Percentiles rank a stretch among this genome's conserved stretches.
phyloP scores from a whole-genome alignment of 257 asterid species.

The Cruciata laevipes region DNA sequence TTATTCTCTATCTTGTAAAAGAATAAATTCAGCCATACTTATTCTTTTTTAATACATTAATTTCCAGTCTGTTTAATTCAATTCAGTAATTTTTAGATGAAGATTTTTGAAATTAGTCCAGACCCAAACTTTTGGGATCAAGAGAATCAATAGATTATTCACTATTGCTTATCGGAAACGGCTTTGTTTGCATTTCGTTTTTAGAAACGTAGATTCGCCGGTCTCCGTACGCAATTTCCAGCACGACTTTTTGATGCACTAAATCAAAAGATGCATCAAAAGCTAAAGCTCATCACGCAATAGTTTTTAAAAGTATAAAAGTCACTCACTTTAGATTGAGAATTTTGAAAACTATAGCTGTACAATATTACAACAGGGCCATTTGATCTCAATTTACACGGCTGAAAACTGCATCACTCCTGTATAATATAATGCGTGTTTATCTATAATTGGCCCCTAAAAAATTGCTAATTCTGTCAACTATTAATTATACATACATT shows the following conservation, averaged over 20 bases:
- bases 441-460: background rate
- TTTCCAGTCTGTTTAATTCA: no score
- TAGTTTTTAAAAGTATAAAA: background rate
- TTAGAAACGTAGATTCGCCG: background rate
- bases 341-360: background rate
- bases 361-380: background rate
- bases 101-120: no score
- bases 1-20: no score
- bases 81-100: no score
- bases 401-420: background rate
- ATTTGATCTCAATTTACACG: background rate
- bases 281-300: slow-evolving; percentile 7
- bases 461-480: background rate
- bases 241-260: background rate
- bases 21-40: no score
- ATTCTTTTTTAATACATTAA: no score
- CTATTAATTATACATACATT: background rate
- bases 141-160: background rate
- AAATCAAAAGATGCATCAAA: background rate
- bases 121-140: no score
- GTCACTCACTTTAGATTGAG: background rate
- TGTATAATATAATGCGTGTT: no score
- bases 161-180: background rate
- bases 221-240: background rate
- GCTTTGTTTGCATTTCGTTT: background rate